These are phyloP conservation scores for Magnusiomyces magnusii DNA, from an alignment of 1,139 yeast genomes.

Conservation along the genomic window DNA sequence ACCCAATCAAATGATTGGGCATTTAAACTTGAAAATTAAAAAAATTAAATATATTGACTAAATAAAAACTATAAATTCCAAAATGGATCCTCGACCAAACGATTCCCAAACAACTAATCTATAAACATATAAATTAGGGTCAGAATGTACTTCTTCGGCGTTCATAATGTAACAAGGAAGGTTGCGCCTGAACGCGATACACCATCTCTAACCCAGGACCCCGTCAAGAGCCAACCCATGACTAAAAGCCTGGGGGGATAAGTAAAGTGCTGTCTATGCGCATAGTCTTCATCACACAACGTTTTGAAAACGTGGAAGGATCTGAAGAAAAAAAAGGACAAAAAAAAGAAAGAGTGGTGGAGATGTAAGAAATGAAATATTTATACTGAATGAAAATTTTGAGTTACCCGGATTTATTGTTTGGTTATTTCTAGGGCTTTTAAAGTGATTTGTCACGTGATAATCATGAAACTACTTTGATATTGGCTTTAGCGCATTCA, in stretches of 20 bases:
- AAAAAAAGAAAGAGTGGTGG: slow-evolving; percentile 6
- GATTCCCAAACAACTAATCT: background rate
- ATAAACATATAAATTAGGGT: slow-evolving; percentile 16
- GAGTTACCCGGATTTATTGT: background rate
- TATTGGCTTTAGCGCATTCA: no score
- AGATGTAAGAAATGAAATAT: background rate
- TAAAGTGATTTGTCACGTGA: no score
- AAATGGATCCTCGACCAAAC: background rate
- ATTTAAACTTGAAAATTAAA: background rate
- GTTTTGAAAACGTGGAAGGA: slow-evolving; percentile 35
- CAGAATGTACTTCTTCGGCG: slow-evolving; percentile 29
- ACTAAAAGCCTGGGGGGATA: slow-evolving; percentile 18
- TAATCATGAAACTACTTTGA: no score
- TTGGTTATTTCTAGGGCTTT: background rate
- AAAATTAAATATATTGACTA: background rate
- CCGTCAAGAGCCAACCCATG: slow-evolving; percentile 33
- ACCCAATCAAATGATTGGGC: background rate
- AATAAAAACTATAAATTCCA: background rate
- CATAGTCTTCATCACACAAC: slow-evolving; percentile 31
- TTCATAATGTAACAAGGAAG: slow-evolving; percentile 35
- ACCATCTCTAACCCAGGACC: slow-evolving; percentile 34
- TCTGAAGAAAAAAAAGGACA: slow-evolving; percentile 22
- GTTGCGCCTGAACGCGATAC: slow-evolving; percentile 34
- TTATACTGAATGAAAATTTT: background rate
- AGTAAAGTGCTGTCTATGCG: slow-evolving; percentile 28